Evolutionary conservation across 495 filamentous ascomycete genomes (phyloP), one percentile per base, ranked within the genome.

Genomic region (Talaromyces stipitatus): DNA sequence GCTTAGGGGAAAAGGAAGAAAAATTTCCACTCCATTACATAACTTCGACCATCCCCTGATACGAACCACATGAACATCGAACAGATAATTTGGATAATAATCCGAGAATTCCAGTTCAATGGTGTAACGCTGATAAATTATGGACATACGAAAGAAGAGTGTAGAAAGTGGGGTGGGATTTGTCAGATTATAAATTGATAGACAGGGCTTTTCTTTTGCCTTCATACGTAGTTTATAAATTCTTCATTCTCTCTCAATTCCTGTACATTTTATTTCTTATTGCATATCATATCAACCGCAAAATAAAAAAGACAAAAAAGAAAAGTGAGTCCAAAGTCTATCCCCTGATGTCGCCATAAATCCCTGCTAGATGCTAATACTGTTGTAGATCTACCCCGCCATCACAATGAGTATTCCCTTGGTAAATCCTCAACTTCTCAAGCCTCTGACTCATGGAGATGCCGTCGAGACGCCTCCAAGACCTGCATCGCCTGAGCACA

Each of bases 401-500:
- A 29, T 56, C 24, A 56, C 6, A n/a, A 54, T 53, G 46, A 57
- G 46, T 24, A 23, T 57, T 27, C 46, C 59, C 10, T 4, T 33
- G n/a, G 41, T 23, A 32, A 55, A 27, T 33, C 59, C 54, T 6
- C 54, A 29, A 32, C 33, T 55, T 1, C 24, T 53, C 36, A 43
- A 32, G 41, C 41, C 55, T 6, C 36, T 58, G 47, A 29, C 32
- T 23, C 45, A 36, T 43, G 30, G 28, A 26, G 56, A 54, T 50
- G 50, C 30, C 20, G 82, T 84, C 57, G 78, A 83, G 57, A 84
- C 82, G 7, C 82, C 82, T 16, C 80, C 79, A 8, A 69, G 82
- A 24, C 74, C 81, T 30, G 75, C 82, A 12, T 81, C 81, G 16
- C 82, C 84, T 55, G 70, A 82, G 24, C 83, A 86, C 64, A 77